Conservation (phyloP, 805 yeast genomes). For the Wilhelminamyces savonicus region DNA sequence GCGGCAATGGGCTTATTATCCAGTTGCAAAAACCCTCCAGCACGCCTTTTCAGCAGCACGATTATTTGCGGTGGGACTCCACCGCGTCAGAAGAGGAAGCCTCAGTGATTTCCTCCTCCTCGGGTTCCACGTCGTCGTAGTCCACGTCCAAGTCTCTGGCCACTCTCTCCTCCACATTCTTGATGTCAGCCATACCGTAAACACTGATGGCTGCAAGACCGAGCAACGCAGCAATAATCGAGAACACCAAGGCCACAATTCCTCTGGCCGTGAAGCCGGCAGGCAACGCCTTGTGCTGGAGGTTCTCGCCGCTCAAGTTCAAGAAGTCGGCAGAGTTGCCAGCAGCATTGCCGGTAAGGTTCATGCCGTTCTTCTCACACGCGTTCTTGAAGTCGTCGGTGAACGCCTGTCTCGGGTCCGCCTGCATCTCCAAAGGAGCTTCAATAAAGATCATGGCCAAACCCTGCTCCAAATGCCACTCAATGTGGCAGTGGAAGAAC, state of each 20-base stretch:
- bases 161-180: slow-evolving; percentile 58
- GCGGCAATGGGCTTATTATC: too few relatives aligned
- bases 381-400: slow-evolving; percentile 54
- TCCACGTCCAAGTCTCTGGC: slow-evolving; percentile 49
- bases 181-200: slow-evolving; percentile 84
- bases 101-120: slow-evolving; percentile 4
- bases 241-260: slow-evolving; percentile 88
- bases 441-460: slow-evolving; percentile 75
- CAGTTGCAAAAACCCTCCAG: too few relatives aligned
- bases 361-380: slow-evolving; percentile 54
- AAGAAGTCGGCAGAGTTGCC: slow-evolving; percentile 58
- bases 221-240: slow-evolving; percentile 75
- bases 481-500: slow-evolving; percentile 98
- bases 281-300: slow-evolving; percentile 65
- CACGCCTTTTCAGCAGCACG: too few relatives aligned
- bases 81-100: slow-evolving; percentile 2
- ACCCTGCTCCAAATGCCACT: slow-evolving; percentile 97
- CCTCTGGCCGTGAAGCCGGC: slow-evolving; percentile 92
- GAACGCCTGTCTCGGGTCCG: slow-evolving; percentile 42
- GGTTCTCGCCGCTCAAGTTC: slow-evolving; percentile 70
- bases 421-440: slow-evolving; percentile 70
- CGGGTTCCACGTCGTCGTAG: slow-evolving; percentile 28
- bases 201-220: slow-evolving; percentile 73
- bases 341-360: slow-evolving; percentile 80
- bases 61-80: neutral